Conservation (phyloP, 805 yeast genomes). For the Saccharomycopsis sp. region DNA sequence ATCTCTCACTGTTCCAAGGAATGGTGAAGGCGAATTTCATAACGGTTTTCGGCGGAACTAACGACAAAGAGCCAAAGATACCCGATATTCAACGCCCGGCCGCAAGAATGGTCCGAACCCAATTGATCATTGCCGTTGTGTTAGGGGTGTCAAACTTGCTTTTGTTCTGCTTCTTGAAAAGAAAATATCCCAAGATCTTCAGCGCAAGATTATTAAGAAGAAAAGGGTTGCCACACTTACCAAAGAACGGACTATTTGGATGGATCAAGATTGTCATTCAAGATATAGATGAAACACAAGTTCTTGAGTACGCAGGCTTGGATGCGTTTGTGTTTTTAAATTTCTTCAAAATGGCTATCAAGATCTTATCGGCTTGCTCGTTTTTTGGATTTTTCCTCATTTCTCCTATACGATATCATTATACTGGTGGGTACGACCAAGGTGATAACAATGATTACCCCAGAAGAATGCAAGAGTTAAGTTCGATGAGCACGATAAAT, state of each 20-base stretch:
- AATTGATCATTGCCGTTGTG: constrained; percentile 56
- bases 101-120: constrained; percentile 63
- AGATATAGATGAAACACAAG: constrained; percentile 57
- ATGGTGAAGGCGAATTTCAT: too few relatives aligned
- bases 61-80: constrained; percentile 10
- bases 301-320: constrained; percentile 82
- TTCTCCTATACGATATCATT: constrained; percentile 77
- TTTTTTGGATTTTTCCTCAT: constrained; percentile 65
- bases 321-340: constrained; percentile 91
- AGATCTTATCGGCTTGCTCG: constrained; percentile 53
- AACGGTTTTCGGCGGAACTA: too few relatives aligned
- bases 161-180: constrained; percentile 60
- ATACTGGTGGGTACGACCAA: constrained; percentile 70
- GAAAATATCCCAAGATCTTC: constrained; percentile 70
- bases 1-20: too few relatives aligned
- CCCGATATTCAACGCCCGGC: constrained; percentile 22
- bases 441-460: constrained; percentile 32
- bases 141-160: constrained; percentile 64
- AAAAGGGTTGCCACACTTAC: constrained; percentile 49
- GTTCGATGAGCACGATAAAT: too few relatives aligned
- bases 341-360: constrained; percentile 83
- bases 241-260: constrained; percentile 52
- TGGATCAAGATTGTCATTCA: constrained; percentile 67
- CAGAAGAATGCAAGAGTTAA: too few relatives aligned
- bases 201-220: constrained; percentile 57